phyloP scores from a whole-genome alignment of 805 yeast species.

The Yarrowia sp. region DNA sequence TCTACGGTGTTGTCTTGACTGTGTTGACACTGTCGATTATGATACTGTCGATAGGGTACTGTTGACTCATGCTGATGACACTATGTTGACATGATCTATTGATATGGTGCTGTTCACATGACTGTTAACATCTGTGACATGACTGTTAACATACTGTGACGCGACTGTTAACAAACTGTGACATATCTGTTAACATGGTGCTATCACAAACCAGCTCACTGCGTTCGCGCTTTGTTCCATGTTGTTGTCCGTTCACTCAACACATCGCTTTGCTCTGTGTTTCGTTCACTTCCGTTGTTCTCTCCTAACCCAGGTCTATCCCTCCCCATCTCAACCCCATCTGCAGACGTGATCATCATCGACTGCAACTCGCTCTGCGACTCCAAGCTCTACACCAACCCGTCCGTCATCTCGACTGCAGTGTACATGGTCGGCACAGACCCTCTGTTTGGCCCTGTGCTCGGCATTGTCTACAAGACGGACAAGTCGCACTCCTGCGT shows the following conservation, averaged over 20 bases:
- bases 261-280: background rate
- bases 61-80: too few species aligned
- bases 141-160: too few species aligned
- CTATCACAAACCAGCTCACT: too few species aligned
- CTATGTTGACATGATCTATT: too few species aligned
- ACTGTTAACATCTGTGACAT: too few species aligned
- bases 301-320: conserved; percentile 11
- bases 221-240: background rate
- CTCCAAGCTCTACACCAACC: conserved; percentile 14
- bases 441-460: conserved; percentile 38
- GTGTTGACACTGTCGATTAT: too few species aligned
- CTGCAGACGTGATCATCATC: conserved; percentile 12
- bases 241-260: background rate
- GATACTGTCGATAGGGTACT: too few species aligned
- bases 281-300: too few species aligned
- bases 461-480: conserved; percentile 39
- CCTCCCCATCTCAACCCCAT: conserved; percentile 9
- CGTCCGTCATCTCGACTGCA: conserved; percentile 30
- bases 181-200: too few species aligned
- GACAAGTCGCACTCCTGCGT: conserved; percentile 35
- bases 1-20: too few species aligned
- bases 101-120: too few species aligned
- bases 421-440: conserved; percentile 42
- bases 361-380: conserved; percentile 25
- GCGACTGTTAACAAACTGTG: too few species aligned